Conservation (phyloP, 1,139 yeast genomes). For the Blastobotrys serpentis region DNA sequence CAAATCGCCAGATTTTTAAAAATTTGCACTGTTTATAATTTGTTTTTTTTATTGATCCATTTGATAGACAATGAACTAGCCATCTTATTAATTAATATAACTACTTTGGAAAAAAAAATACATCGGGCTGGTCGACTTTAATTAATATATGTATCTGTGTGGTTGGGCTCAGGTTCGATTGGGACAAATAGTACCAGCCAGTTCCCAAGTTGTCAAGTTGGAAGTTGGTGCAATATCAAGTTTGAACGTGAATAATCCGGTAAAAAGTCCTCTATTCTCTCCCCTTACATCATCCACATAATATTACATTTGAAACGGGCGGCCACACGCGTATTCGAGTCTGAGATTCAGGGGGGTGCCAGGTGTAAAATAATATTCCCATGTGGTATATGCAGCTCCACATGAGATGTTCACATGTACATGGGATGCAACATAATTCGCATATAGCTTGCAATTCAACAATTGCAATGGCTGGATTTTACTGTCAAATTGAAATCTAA, state of each 20-base stretch:
- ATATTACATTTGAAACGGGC: neutral
- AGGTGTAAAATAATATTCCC: neutral
- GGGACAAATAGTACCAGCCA: neutral
- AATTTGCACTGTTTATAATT: no score
- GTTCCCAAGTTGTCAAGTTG: neutral
- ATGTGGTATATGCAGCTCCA: neutral
- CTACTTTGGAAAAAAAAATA: neutral
- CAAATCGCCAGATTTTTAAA: no score
- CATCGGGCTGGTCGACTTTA: neutral
- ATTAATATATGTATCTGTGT: neutral
- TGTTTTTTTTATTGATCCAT: no score
- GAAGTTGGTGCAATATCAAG: neutral
- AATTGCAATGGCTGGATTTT: neutral
- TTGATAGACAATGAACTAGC: no score
- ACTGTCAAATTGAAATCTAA: neutral
- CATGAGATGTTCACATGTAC: neutral
- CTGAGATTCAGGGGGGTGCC: no score
- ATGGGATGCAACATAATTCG: no score
- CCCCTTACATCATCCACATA: neutral
- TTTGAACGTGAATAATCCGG: neutral
- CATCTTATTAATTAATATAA: no score
- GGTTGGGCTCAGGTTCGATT: neutral
- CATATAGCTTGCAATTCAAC: no score
- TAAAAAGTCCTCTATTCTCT: neutral
- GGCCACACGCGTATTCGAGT: no score